Conservation (phyloP, 441 rosid species). For the Adansonia madagascariensis region DNA sequence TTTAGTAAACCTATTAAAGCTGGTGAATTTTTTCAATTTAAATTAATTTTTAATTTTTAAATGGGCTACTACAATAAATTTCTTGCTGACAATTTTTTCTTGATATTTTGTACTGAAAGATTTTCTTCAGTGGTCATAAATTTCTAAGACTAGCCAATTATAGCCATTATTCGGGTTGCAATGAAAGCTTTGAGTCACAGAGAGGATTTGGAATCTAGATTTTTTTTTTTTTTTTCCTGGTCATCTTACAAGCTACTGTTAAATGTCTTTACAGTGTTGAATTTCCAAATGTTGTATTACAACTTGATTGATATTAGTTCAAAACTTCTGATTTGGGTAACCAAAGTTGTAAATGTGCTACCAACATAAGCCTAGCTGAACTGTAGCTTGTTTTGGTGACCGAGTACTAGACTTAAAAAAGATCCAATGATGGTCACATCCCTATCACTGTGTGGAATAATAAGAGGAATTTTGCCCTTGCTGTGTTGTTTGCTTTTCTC, state of each 20-base stretch:
- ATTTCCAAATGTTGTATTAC: not conserved
- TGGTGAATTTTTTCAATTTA: not conserved
- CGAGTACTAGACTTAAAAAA: not conserved
- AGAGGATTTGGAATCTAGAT: not conserved
- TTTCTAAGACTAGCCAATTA: not conserved
- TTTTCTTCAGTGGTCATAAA: not conserved
- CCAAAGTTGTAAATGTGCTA: not conserved
- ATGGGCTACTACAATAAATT: not conserved
- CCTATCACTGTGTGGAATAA: not conserved
- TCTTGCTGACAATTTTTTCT: not conserved
- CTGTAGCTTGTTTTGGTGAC: not conserved
- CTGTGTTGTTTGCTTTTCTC: not conserved
- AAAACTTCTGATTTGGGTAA: not conserved
- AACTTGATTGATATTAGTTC: not conserved
- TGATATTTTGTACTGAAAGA: not conserved
- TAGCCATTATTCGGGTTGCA: not conserved
- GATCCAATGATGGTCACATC: not conserved
- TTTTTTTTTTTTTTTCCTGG: not conserved
- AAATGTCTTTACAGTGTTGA: not conserved
- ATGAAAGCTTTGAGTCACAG: not conserved
- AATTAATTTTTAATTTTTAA: not conserved
- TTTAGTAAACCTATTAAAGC: not conserved
- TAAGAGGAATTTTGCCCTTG: not conserved
- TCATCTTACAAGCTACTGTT: not conserved
- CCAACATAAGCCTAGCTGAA: not conserved